Evolutionary conservation across 2,329 filamentous ascomycete genomes (phyloP).

Genomic region (Neonectria hederae): DNA sequence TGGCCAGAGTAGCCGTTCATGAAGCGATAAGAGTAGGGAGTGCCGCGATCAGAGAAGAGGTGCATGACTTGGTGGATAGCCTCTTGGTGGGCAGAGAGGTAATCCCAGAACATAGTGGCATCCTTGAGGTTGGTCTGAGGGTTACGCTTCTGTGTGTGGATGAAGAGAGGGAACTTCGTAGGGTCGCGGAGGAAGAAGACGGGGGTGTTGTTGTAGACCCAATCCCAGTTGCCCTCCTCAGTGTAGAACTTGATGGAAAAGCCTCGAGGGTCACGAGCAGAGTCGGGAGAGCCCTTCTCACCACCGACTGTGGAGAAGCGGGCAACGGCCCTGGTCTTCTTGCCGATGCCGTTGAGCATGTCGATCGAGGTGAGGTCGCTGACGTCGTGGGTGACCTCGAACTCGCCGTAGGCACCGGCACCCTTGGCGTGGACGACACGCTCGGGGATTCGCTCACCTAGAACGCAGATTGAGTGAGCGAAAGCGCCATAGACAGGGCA

Average conservation of each 20-base stretch:
- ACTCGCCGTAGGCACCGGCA: slow-evolving; percentile 62
- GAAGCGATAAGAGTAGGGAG: slow-evolving; percentile 70
- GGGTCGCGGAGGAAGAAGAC: slow-evolving; percentile 82
- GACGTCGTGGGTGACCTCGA: slow-evolving; percentile 66
- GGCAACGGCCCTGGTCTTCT: slow-evolving; percentile 65
- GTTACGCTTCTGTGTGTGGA: slow-evolving; percentile 81
- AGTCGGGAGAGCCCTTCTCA: slow-evolving; percentile 72
- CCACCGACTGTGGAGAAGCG: slow-evolving; percentile 79
- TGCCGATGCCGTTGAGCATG: slow-evolving; percentile 63
- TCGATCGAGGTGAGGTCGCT: slow-evolving; percentile 62
- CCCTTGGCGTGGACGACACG: slow-evolving; percentile 51
- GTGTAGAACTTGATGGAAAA: slow-evolving; percentile 70
- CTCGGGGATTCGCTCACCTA: slow-evolving; percentile 59
- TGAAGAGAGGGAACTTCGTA: slow-evolving; percentile 78
- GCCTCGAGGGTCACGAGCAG: slow-evolving; percentile 74
- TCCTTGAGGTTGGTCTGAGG: slow-evolving; percentile 76
- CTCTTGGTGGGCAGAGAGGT: slow-evolving; percentile 69
- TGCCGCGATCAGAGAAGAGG: slow-evolving; percentile 73
- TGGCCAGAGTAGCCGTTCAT: slow-evolving; percentile 76
- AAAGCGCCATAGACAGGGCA: background rate
- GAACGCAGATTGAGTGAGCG: background rate
- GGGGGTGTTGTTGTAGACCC: slow-evolving; percentile 80
- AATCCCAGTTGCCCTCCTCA: slow-evolving; percentile 76
- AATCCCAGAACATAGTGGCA: slow-evolving; percentile 66
- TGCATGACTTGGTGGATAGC: slow-evolving; percentile 59